A percentile compares a stretch with the other conserved stretches of the same genome.
phyloP scores from a whole-genome alignment of 2,329 filamentous ascomycete genomes.

The Fusarium sp. region DNA sequence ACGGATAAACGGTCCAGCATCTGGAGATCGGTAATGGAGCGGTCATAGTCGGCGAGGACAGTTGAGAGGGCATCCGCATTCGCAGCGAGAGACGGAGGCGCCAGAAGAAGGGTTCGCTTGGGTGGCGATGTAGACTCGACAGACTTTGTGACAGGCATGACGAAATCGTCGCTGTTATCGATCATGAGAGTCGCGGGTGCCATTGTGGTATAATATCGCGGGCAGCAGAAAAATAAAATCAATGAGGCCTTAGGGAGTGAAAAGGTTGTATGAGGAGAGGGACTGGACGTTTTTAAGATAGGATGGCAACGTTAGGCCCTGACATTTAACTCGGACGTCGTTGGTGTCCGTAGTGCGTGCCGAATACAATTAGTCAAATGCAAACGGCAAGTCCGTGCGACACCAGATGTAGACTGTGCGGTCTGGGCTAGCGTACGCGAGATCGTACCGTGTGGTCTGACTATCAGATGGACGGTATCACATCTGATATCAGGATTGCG shows the following conservation, averaged over 20 bases:
- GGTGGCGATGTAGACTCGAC: conserved; percentile 44
- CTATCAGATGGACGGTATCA: conserved; percentile 34
- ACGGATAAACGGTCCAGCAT: conserved; percentile 95
- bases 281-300: conserved; percentile 35
- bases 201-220: conserved; percentile 53
- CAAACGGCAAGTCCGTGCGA: conserved; percentile 27
- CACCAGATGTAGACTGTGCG: conserved; percentile 35
- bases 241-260: conserved; percentile 3
- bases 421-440: neutral
- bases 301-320: conserved; percentile 32
- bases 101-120: conserved; percentile 81
- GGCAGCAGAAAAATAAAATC: conserved; percentile 7
- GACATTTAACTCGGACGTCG: conserved; percentile 41
- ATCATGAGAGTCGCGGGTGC: conserved; percentile 66
- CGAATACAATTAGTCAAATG: conserved; percentile 48
- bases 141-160: conserved; percentile 45
- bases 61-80: conserved; percentile 81
- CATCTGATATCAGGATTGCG: conserved; percentile 46
- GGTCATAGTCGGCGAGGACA: conserved; percentile 79
- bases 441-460: conserved; percentile 32
- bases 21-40: conserved; percentile 85
- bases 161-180: conserved; percentile 68
- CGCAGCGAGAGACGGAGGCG: conserved; percentile 88
- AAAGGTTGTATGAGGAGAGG: conserved; percentile 12
- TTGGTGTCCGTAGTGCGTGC: conserved; percentile 18